Conservation (phyloP, 2,329 filamentous ascomycete species). For the Escovopsis sp. region DNA sequence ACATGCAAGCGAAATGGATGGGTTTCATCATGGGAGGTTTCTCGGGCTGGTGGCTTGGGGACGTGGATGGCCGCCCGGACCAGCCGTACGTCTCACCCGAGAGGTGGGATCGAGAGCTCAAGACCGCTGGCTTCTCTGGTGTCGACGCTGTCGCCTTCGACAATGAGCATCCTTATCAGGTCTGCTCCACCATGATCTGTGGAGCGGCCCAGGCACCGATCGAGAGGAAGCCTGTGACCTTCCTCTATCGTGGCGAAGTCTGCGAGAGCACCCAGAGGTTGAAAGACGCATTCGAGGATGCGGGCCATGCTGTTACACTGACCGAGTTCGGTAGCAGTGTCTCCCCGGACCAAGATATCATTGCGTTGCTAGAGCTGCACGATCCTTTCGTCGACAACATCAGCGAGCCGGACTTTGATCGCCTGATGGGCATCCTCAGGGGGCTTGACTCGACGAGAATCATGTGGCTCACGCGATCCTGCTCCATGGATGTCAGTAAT, state of each 20-base stretch:
- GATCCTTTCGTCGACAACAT: not conserved
- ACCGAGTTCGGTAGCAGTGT: not conserved
- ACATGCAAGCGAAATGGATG: constrained; percentile 2
- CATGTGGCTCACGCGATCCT: constrained; percentile 4
- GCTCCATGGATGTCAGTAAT: constrained; percentile 1
- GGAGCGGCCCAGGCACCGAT: not conserved
- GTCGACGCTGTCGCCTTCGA: constrained; percentile 7
- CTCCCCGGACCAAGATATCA: not conserved
- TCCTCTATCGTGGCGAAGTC: not conserved
- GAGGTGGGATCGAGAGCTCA: constrained; percentile 16
- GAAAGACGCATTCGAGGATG: not conserved
- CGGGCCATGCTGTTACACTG: not conserved
- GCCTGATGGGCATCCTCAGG: not conserved
- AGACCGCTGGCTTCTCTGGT: constrained; percentile 13
- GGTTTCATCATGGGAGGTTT: constrained; percentile 12
- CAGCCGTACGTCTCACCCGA: constrained; percentile 14
- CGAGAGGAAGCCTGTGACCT: not conserved
- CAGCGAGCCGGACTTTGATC: not conserved
- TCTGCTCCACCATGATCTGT: not conserved
- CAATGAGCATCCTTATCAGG: constrained; percentile 8
- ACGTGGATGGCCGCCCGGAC: constrained; percentile 12
- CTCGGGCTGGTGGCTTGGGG: constrained; percentile 8
- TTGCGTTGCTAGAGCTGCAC: not conserved
- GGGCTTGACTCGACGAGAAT: constrained; percentile 1
- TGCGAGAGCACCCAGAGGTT: not conserved